Evolutionary conservation across 164 flowering plant genomes (phyloP).

Genomic region (Platanus orientalis): DNA sequence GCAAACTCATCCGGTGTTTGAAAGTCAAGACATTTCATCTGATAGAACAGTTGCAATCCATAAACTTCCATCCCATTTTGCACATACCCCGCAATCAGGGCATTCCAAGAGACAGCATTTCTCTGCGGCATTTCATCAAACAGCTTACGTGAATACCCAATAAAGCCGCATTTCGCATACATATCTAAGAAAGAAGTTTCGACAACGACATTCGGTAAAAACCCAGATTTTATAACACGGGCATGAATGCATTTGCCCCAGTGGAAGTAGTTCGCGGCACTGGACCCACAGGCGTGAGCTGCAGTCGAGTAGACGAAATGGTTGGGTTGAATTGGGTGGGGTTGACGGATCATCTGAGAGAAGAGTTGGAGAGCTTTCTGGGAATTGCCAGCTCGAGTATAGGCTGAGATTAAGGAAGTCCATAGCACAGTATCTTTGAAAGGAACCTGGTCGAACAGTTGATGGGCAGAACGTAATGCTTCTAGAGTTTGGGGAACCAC

Average conservation of each 20-base stretch:
- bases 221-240: conserved; percentile 23
- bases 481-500: not conserved
- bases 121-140: conserved; percentile 36
- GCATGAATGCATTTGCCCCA: conserved; percentile 28
- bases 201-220: conserved; percentile 25
- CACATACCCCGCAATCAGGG: conserved; percentile 28
- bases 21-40: conserved; percentile 29
- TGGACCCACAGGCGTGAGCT: conserved; percentile 26
- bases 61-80: conserved; percentile 21
- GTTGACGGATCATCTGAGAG: conserved; percentile 21
- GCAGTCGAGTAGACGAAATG: conserved; percentile 24
- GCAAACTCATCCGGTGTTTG: conserved; percentile 27
- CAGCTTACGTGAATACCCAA: conserved; percentile 14
- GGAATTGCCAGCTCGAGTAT: conserved; percentile 17
- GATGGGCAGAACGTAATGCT: conserved; percentile 24
- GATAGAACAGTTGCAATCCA: conserved; percentile 29
- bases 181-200: conserved; percentile 25
- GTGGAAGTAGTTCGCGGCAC: not conserved
- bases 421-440: conserved; percentile 33
- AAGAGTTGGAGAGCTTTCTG: conserved; percentile 29
- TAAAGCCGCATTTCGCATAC: conserved; percentile 26
- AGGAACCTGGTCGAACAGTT: conserved; percentile 34
- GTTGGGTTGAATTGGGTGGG: conserved; percentile 21
- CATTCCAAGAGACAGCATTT: conserved; percentile 35
- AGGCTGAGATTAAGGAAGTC: conserved; percentile 36